These are phyloP conservation scores for Coniosporium apollinis DNA, from an alignment of 495 filamentous ascomycete species.

Conservation along the genomic window DNA sequence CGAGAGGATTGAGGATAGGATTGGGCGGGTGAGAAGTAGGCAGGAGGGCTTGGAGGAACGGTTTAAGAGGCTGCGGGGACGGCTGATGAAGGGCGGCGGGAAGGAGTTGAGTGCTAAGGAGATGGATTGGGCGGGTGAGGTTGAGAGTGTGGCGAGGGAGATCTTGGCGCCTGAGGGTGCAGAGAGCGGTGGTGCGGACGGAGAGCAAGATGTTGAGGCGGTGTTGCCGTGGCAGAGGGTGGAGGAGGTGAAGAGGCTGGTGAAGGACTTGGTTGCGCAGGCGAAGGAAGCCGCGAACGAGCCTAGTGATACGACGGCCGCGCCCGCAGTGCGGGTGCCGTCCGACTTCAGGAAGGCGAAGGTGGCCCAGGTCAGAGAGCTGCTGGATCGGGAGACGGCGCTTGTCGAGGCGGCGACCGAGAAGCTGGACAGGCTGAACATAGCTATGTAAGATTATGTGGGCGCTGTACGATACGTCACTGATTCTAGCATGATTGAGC, in stretches of 20 bases:
- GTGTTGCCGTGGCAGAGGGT: slow-evolving; percentile 10
- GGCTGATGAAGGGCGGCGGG: slow-evolving; percentile 38
- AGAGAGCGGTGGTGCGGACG: background rate
- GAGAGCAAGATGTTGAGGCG: slow-evolving; percentile 7
- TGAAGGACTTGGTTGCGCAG: slow-evolving; percentile 10
- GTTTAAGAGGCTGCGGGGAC: slow-evolving; percentile 48
- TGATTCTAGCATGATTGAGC: too few species aligned
- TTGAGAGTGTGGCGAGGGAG: slow-evolving; percentile 28
- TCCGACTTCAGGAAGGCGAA: slow-evolving; percentile 16
- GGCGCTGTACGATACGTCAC: too few species aligned
- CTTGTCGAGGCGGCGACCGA: slow-evolving; percentile 13
- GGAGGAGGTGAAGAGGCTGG: slow-evolving; percentile 11
- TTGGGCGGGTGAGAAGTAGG: slow-evolving; percentile 24
- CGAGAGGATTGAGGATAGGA: slow-evolving; percentile 25
- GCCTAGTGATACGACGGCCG: background rate
- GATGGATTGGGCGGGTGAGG: slow-evolving; percentile 16
- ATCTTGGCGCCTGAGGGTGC: slow-evolving; percentile 3
- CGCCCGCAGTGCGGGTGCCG: slow-evolving; percentile 6
- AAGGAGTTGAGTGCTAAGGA: slow-evolving; percentile 42
- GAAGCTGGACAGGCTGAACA: slow-evolving; percentile 12
- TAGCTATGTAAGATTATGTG: too few species aligned
- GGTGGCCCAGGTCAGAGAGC: slow-evolving; percentile 11
- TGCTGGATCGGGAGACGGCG: slow-evolving; percentile 17
- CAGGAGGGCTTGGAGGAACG: slow-evolving; percentile 42
- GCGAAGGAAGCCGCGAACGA: slow-evolving; percentile 7